Evolutionary conservation across 441 rosid species (phyloP), one percentile per base, ranked within the genome.

Genomic region (Cnidoscolus chayamansa): DNA sequence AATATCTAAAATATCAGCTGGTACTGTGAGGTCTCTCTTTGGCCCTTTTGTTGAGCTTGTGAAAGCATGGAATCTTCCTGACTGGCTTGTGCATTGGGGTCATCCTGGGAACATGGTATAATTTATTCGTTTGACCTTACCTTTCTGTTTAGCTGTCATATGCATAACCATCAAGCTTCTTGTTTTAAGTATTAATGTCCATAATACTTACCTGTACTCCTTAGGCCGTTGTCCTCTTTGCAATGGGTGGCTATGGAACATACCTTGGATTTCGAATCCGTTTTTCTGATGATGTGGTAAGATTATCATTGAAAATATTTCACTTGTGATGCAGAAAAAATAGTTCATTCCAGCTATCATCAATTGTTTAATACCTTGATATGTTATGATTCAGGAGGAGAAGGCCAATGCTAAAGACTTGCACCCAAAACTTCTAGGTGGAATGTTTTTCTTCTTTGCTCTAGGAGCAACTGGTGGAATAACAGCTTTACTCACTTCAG

Each of bases 161-260:
- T 7, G 59, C 73, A 19, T 63, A 12, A n/a, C 47, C 57, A 55
- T 17, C 63, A 71, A 69, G 62, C 51, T 25, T 70, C 65, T 69
- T 25, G 25, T 25, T 25, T 25, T 51, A 31, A n/a, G 5, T 11
- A 2, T 19, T 37, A 3, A 5, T 30, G 48, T 5, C 10, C 37
- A 13, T 63, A 20, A 50, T 55, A 37, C 31, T 32, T 50, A 63
- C 25, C 25, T 25, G 25, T 25, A 25, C 25, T 25, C 25, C 25
- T 72, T 58, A 94, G 97, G 98, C 96, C 3, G 97, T 94, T 1
- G 97, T 94, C 74, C 97, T 94, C 69, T 89, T 94, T 72, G 97
- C 97, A 32, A 94, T 92, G 97, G 98, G 97, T 31, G 97, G 98
- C 13, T 92, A 90, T 56, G 97, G 98, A 73, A 92, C 97, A 16